Base-by-base conservation (phyloP, 768 basidiomycete species). In the Pleurotus citrinopileatus region DNA sequence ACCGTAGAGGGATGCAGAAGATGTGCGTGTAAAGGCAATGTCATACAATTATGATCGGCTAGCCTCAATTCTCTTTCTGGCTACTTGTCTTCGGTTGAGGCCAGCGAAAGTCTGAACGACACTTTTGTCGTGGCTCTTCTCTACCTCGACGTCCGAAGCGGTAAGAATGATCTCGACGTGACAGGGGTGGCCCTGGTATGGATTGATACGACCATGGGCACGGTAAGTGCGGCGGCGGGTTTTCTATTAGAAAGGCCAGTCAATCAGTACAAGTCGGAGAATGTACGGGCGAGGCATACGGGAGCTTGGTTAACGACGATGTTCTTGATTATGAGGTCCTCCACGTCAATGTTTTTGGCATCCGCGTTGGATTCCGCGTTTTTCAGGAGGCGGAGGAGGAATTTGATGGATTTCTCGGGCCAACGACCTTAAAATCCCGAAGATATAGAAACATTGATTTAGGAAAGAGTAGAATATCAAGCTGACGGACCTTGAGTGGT, bases 281-380 rank as follows among this genome's bases (percentile, higher is more conserved):
- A 42, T 40, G 34, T n/a, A 40, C 34, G 37, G 13, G 45, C 13
- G 13, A 26, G 40, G 83, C 91, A 56, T 78, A 93, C 91, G 59
- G 97, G 97, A 62, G 97, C 97, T 79, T 99, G 97, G 73, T 99
- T 89, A 48, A 99, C 95, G 62, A 91, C 92, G 62, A 98, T 97
- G 83, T 88, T 96, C 80, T 89, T 94, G 83, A 98, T 95, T 70
- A 74, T 61, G 53, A 99, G 87, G 58, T 95, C 94, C 64, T 98
- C 96, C 57, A 92, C 78, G 54, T 93, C 91, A 60, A 99, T 78
- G 74, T 86, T 92, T 81, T 99, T 99, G 64, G 92, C 92, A 65
- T 98, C 95, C 59, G 97, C 97, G 72, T 99, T 99, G 62, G 97
- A 88, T 73, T 98, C 96, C 38, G 97, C 97, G 73, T 99, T 99